Conservation (phyloP, 2,329 filamentous ascomycete genomes). For the Curvularia sp. region DNA sequence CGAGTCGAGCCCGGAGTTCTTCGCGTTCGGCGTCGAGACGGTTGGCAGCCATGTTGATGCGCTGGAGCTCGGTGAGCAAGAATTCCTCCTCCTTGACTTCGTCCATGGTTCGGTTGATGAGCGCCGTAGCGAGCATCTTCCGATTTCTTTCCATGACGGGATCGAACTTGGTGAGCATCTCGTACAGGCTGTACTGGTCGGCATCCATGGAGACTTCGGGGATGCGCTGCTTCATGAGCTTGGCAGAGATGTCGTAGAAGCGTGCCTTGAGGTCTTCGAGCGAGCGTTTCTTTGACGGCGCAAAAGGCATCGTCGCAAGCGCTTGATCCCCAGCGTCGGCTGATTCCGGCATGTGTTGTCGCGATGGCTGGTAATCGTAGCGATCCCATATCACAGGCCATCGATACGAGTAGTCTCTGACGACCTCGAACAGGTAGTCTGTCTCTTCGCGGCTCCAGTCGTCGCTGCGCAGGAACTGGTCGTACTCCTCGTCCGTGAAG, state of each 20-base stretch:
- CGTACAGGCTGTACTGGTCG: slow-evolving; percentile 81
- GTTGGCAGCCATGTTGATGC: slow-evolving; percentile 86
- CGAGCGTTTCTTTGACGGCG: slow-evolving; percentile 64
- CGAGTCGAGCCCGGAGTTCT: slow-evolving; percentile 85
- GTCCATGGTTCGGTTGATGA: slow-evolving; percentile 79
- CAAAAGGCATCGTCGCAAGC: slow-evolving; percentile 44
- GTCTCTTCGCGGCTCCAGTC: slow-evolving; percentile 95
- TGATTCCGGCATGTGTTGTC: slow-evolving; percentile 30
- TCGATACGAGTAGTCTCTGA: slow-evolving; percentile 80
- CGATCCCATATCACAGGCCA: slow-evolving; percentile 94
- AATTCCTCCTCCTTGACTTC: slow-evolving; percentile 93
- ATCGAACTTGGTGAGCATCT: slow-evolving; percentile 87
- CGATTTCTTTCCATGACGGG: slow-evolving; percentile 77
- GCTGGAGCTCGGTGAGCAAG: slow-evolving; percentile 85
- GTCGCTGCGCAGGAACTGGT: slow-evolving; percentile 71
- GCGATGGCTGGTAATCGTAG: slow-evolving; percentile 72
- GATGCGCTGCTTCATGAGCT: slow-evolving; percentile 51
- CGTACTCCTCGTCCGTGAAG: slow-evolving; percentile 89
- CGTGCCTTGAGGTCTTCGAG: slow-evolving; percentile 92
- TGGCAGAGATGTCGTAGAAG: slow-evolving; percentile 82
- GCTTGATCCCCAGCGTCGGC: slow-evolving; percentile 33
- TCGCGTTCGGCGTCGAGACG: slow-evolving; percentile 86
- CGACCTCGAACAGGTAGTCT: slow-evolving; percentile 82
- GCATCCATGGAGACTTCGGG: slow-evolving; percentile 72
- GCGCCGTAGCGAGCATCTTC: slow-evolving; percentile 82